Evolutionary conservation across 2,329 filamentous ascomycete species (phyloP).

Genomic region (Fusarium xyrophilum): DNA sequence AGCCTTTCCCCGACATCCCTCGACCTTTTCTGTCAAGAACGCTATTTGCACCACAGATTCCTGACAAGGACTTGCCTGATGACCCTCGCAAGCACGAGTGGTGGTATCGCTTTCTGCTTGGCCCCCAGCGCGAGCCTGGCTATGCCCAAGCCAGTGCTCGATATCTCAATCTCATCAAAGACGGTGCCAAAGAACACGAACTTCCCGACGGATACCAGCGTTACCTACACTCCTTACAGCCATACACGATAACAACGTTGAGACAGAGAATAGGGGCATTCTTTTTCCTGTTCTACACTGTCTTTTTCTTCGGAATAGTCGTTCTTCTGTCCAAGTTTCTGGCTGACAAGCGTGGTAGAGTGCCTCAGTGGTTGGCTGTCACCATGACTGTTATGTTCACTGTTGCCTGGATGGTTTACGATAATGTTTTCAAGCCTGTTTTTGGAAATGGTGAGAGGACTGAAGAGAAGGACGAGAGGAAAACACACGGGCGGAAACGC

Average conservation of each 20-base stretch:
- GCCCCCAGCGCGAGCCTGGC: conserved; percentile 63
- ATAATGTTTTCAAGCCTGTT: conserved; percentile 57
- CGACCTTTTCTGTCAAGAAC: conserved; percentile 83
- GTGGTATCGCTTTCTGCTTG: conserved; percentile 55
- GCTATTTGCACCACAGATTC: conserved; percentile 71
- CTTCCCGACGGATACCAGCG: conserved; percentile 79
- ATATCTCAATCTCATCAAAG: conserved; percentile 80
- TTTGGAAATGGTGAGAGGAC: conserved; percentile 90
- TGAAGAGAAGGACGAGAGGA: conserved; percentile 37
- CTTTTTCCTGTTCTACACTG: conserved; percentile 67
- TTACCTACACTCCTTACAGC: conserved; percentile 72
- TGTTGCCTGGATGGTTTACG: conserved; percentile 55
- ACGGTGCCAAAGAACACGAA: conserved; percentile 80
- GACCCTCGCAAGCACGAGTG: conserved; percentile 49
- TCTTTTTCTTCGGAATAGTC: conserved; percentile 61
- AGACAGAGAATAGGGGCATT: conserved; percentile 71
- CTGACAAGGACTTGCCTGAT: conserved; percentile 44
- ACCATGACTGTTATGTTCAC: conserved; percentile 61
- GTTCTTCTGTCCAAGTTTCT: conserved; percentile 55
- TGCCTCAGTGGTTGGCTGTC: conserved; percentile 70
- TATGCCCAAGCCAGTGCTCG: conserved; percentile 85
- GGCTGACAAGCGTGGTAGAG: conserved; percentile 69
- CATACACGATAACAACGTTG: conserved; percentile 73
- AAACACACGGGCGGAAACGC: not conserved
- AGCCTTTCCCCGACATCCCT: conserved; percentile 60